These are phyloP conservation scores for Arachis monticola DNA, from an alignment of 331 rosid species.

Conservation along the genomic window DNA sequence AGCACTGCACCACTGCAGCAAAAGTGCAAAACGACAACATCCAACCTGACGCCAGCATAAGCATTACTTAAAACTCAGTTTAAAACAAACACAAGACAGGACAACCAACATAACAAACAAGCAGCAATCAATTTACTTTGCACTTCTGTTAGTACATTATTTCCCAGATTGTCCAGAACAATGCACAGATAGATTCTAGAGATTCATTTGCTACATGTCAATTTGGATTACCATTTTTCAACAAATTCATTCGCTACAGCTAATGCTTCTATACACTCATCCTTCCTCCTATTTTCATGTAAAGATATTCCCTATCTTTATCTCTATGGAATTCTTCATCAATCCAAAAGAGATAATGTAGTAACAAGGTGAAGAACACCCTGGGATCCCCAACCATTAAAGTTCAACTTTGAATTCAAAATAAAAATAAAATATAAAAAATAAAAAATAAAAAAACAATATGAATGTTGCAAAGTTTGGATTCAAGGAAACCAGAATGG, in stretches of 20 bases:
- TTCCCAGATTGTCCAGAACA: conserved; percentile 12
- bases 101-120: conserved; percentile 11
- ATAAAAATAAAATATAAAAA: neutral
- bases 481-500: neutral
- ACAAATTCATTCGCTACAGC: too few species aligned
- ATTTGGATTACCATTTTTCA: neutral
- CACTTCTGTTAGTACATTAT: conserved; percentile 14
- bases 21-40: neutral
- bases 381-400: too few species aligned
- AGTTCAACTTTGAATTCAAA: neutral
- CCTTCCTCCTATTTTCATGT: too few species aligned
- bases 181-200: neutral
- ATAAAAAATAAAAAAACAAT: too few species aligned
- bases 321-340: too few species aligned
- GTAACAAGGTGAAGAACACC: neutral
- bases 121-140: conserved; percentile 4
- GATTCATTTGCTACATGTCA: neutral
- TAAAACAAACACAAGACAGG: conserved; percentile 18
- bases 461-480: neutral
- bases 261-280: too few species aligned
- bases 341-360: too few species aligned
- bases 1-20: conserved; percentile 10
- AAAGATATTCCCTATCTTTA: too few species aligned
- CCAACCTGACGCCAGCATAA: conserved; percentile 8
- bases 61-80: conserved; percentile 7